These are phyloP conservation scores for Avena atlantica DNA, from an alignment of 176 grass and related monocot species.

Conservation along the genomic window DNA sequence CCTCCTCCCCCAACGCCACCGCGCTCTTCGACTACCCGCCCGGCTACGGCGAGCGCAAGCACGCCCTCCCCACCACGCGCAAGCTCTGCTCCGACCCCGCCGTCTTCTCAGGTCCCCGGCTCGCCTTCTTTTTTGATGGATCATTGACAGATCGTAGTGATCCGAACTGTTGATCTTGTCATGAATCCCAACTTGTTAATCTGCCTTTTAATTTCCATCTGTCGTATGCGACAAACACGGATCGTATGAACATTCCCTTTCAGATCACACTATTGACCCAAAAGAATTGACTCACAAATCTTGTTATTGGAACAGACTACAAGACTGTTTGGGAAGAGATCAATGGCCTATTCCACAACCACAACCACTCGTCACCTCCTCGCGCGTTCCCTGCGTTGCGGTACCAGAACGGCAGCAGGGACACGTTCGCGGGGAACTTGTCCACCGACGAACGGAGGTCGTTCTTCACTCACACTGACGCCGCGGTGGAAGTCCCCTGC, in stretches of 20 bases:
- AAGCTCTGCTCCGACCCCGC: conserved; percentile 63
- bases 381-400: conserved; percentile 38
- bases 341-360: conserved; percentile 48
- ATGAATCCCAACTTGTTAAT: too few relatives aligned
- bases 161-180: not conserved
- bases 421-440: conserved; percentile 74
- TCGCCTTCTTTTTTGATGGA: not conserved
- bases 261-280: not conserved
- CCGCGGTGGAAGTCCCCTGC: conserved; percentile 61
- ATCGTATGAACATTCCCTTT: not conserved
- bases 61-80: conserved; percentile 66
- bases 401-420: conserved; percentile 49
- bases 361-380: conserved; percentile 43
- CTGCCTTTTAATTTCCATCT: not conserved
- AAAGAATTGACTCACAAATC: not conserved
- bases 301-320: conserved; percentile 55
- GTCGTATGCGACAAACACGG: not conserved
- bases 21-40: conserved; percentile 66
- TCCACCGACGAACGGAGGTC: conserved; percentile 53
- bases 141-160: not conserved
- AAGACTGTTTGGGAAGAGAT: conserved; percentile 64
- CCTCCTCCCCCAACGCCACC: not conserved
- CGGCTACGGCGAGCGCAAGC: conserved; percentile 77
- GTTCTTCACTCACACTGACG: conserved; percentile 64
- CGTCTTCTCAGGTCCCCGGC: conserved; percentile 54